These are phyloP conservation scores for Aegilops sharonensis DNA, from an alignment of 176 grass and related monocot species.

Conservation along the genomic window DNA sequence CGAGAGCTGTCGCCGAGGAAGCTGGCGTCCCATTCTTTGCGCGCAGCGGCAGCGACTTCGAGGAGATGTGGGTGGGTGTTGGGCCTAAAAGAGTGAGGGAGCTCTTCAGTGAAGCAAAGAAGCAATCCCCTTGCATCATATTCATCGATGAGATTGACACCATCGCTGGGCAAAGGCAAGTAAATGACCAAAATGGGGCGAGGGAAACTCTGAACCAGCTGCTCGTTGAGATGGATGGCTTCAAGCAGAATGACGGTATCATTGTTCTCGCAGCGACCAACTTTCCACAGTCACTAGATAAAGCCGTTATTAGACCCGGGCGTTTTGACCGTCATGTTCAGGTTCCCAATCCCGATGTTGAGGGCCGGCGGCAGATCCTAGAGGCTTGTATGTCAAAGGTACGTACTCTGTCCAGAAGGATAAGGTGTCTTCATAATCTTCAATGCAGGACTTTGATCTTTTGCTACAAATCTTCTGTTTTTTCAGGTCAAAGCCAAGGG, in stretches of 20 bases:
- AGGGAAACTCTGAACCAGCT: background rate
- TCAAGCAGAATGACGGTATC: background rate
- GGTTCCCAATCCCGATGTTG: background rate
- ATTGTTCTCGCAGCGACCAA: background rate
- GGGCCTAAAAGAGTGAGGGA: background rate
- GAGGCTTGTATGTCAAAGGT: conserved; percentile 2
- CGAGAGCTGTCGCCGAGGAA: background rate
- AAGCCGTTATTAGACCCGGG: background rate
- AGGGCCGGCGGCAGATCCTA: background rate
- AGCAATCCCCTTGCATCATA: background rate
- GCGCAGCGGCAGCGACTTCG: background rate
- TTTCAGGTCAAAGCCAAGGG: conserved; percentile 63
- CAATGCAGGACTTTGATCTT: background rate
- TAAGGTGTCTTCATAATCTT: background rate
- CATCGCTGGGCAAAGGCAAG: background rate
- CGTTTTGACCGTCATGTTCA: background rate
- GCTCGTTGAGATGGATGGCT: background rate
- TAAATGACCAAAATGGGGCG: background rate
- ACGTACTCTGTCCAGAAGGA: background rate
- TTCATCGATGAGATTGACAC: background rate
- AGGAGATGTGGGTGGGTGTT: background rate
- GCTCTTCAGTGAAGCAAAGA: background rate
- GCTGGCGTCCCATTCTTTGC: background rate
- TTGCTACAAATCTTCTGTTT: background rate
- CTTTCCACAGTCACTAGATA: background rate